Base-by-base conservation (phyloP, 768 basidiomycete genomes). In the Boletellus ananiceps region DNA sequence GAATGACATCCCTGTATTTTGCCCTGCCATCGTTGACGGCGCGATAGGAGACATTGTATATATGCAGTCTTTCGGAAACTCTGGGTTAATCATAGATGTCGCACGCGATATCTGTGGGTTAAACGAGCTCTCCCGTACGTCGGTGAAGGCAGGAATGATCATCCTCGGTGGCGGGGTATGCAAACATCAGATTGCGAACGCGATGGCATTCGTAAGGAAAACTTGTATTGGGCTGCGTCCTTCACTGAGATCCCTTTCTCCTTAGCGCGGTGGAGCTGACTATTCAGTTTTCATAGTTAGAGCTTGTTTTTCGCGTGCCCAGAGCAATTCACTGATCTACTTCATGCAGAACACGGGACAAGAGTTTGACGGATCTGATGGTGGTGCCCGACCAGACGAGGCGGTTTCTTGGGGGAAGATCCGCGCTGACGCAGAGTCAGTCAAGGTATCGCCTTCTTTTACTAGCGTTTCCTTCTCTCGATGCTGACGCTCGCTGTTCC, bases 371-470 rank as follows among this genome's bases (percentile, higher is more conserved):
- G 96, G 96, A 2, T 97, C 93, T 8, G 95, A 98, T 67, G 93
- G 94, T 5, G 95, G 95, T 15, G 94, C 96, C 29, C 76, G 91
- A 50, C 96, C 96, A 8, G 96, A 99, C 60, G 96, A 99, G 69
- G 96, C 96, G 1, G 83, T 99, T 21, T 93, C 90, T 3, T 99
- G 96, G 96, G 96, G 96, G 1, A 99, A 99, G 74, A 97, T 98
- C 54, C 81, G 92, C 29, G 84, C 87, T 9, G 84, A 84, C 8
- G 76, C 90, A 4, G 85, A 91, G 64, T 76, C 88, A 7, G 83
- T 93, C 6, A 92, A 95, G 77, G 92, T 88, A 55, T 15, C 44
- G 23, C 9, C 15, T 36, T 40, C 35, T 8, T 16, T 8, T 11
- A 19, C 40, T 50, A 35, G 19, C 19, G 9, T 29, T 9, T 3